phyloP scores from a whole-genome alignment of 75 land plant species.

The Pinus albicaulis region DNA sequence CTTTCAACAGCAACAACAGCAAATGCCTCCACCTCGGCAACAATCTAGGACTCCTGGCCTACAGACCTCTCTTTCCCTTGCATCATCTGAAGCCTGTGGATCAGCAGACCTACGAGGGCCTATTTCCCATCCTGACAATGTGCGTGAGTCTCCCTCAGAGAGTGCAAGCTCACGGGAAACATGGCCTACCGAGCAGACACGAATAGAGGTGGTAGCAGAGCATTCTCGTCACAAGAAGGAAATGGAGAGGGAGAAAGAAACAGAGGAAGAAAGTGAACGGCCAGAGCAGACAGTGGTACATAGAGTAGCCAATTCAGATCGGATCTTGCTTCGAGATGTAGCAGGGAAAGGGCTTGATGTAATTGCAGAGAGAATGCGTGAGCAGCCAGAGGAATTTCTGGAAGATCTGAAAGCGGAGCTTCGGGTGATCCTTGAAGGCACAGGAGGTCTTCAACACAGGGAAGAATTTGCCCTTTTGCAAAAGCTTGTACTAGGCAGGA shows the following conservation, averaged over 20 bases:
- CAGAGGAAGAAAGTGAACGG: constrained; percentile 31
- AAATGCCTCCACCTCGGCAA: constrained; percentile 66
- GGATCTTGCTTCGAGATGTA: constrained; percentile 70
- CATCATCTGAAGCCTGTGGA: constrained; percentile 34
- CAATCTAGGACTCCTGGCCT: constrained; percentile 33
- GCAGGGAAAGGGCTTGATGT: constrained; percentile 68
- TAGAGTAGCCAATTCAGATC: constrained; percentile 51
- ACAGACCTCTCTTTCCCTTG: constrained; percentile 54
- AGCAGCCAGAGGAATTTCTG: constrained; percentile 71
- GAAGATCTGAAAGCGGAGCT: constrained; percentile 81
- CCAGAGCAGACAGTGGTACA: constrained; percentile 64
- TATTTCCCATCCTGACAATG: constrained; percentile 38
- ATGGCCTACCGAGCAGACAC: constrained; percentile 45
- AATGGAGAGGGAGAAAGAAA: constrained; percentile 33
- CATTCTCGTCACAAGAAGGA: constrained; percentile 19
- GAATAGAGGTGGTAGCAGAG: constrained; percentile 19
- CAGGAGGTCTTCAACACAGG: constrained; percentile 71
- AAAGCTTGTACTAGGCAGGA: constrained; percentile 67
- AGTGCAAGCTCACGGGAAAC: constrained; percentile 82
- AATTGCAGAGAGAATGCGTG: constrained; percentile 69
- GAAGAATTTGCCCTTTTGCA: constrained; percentile 85
- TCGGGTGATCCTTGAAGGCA: constrained; percentile 71
- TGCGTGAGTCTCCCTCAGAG: constrained; percentile 48
- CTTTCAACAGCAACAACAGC: constrained; percentile 30
- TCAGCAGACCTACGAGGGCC: constrained; percentile 45